Evolutionary conservation across 2,329 filamentous ascomycete genomes (phyloP).

Genomic region (Colletotrichum liaoningense): DNA sequence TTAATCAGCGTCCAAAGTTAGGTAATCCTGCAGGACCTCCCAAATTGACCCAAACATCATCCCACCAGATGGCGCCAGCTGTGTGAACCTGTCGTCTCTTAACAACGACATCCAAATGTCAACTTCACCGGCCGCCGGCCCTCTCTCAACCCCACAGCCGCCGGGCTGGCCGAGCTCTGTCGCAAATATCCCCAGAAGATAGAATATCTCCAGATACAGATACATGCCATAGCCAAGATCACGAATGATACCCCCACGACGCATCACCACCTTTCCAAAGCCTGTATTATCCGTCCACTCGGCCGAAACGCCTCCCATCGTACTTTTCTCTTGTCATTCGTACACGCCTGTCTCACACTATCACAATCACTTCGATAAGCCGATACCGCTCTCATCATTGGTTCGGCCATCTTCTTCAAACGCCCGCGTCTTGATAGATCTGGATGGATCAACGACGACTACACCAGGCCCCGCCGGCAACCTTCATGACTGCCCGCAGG

Average conservation of each 20-base stretch:
- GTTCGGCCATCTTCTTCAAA: not conserved
- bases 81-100: not conserved
- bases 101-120: not conserved
- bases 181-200: constrained; percentile 5
- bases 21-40: constrained; percentile 13
- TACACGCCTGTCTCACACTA: not conserved
- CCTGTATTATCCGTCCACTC: not conserved
- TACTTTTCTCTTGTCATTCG: not conserved
- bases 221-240: not conserved
- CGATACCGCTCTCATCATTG: constrained; percentile 9
- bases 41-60: not conserved
- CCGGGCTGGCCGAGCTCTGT: constrained; percentile 32
- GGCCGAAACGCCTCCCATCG: not conserved
- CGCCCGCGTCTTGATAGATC: not conserved
- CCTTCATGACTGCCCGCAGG: constrained; percentile 32
- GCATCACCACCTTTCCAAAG: not conserved
- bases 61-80: constrained; percentile 14
- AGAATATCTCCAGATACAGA: not conserved
- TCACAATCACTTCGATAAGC: constrained; percentile 8
- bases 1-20: constrained; percentile 20
- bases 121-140: constrained; percentile 31
- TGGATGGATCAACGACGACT: constrained; percentile 15
- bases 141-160: constrained; percentile 17
- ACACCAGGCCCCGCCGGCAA: constrained; percentile 26
- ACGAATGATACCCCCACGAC: not conserved